Evolutionary conservation across 108 stramenopile genomes (phyloP).

Genomic region (Schizochytrium sp.): DNA sequence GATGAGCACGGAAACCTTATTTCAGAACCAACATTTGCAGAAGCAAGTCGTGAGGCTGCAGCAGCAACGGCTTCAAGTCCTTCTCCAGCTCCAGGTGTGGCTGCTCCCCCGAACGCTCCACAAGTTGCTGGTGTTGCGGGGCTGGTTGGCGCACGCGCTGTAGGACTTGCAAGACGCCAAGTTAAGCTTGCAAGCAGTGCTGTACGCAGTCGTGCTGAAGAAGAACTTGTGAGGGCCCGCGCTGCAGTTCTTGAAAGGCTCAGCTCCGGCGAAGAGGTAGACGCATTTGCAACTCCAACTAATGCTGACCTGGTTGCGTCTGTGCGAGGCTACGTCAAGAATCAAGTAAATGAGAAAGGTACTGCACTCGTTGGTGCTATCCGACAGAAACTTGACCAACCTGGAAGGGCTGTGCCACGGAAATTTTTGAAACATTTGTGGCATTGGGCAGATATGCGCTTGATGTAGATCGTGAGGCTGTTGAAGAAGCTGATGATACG

Average conservation of each 20-base stretch:
- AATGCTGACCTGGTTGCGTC: not conserved
- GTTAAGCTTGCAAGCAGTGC: not conserved
- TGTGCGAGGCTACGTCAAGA: not conserved
- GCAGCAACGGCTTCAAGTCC: not conserved
- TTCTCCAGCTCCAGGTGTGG: not conserved
- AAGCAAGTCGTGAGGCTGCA: not conserved
- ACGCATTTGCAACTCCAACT: not conserved
- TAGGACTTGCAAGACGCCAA: not conserved
- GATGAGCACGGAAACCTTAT: constrained; percentile 18
- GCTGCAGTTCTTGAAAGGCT: constrained; percentile 25
- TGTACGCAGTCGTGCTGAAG: not conserved
- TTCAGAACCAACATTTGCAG: not conserved
- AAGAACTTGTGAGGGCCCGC: constrained; percentile 3
- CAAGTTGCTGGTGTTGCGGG: not conserved
- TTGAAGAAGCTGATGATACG: too few relatives aligned
- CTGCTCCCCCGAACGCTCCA: not conserved
- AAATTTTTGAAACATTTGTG: not conserved
- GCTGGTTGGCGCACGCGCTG: constrained; percentile 26
- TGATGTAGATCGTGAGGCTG: not conserved
- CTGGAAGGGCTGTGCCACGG: constrained; percentile 1
- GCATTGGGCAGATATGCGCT: constrained; percentile 16
- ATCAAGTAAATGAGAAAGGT: not conserved
- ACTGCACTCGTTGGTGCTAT: not conserved
- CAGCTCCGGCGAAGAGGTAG: not conserved
- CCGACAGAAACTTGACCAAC: constrained; percentile 11